A percentile compares a stretch with the other conserved stretches of the same genome.
These are phyloP conservation scores for Ceriops tagal DNA, from an alignment of 345 rosid genomes.

Conservation along the genomic window DNA sequence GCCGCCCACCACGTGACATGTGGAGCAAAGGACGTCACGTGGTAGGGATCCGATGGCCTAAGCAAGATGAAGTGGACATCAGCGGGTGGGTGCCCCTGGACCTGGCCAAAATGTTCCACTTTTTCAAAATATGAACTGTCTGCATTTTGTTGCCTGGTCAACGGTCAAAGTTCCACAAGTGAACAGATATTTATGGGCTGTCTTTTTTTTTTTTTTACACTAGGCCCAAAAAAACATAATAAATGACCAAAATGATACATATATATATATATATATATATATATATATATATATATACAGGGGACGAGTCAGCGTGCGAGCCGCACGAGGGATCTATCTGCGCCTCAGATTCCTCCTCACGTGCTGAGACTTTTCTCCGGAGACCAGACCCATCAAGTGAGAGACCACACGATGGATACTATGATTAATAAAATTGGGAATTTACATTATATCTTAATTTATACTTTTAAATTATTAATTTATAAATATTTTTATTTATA, in stretches of 20 bases:
- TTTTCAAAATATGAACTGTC: not conserved
- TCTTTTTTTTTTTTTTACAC: not conserved
- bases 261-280: conserved; percentile 20
- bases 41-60: conserved; percentile 46
- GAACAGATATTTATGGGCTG: not conserved
- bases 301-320: conserved; percentile 45
- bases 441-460: no score
- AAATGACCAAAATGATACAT: no score
- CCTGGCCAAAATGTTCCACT: conserved; percentile 22
- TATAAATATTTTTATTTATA: no score
- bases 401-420: no score
- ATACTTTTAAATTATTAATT: no score
- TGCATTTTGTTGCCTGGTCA: conserved; percentile 33
- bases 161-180: conserved; percentile 44
- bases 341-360: conserved; percentile 13
- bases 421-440: no score
- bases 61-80: not conserved
- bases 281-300: conserved; percentile 20
- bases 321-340: conserved; percentile 64
- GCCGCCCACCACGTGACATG: conserved; percentile 43
- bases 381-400: not conserved
- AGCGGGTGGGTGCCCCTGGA: not conserved
- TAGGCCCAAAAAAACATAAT: not conserved
- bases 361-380: conserved; percentile 19
- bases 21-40: conserved; percentile 42